Conservation (phyloP, 2,329 filamentous ascomycete species). For the Sporothrix phasma region DNA sequence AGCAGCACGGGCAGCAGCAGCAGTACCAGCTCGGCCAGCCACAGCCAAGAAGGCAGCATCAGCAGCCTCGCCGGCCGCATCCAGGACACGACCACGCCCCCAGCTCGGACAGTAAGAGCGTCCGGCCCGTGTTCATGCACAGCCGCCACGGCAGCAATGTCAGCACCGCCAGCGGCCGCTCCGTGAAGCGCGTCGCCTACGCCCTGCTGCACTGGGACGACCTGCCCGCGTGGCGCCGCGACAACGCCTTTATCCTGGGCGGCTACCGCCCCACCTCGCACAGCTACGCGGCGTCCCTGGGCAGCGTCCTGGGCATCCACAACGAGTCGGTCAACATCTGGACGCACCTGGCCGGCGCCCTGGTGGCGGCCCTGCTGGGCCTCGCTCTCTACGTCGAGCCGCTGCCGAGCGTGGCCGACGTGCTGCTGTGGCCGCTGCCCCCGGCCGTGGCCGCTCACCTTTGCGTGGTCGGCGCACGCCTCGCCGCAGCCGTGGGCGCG, state of each 20-base stretch:
- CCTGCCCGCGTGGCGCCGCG: constrained; percentile 48
- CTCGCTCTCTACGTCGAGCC: constrained; percentile 39
- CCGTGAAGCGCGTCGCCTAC: constrained; percentile 15
- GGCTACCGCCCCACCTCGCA: constrained; percentile 44
- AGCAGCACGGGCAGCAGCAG: not conserved
- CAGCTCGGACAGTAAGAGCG: not conserved
- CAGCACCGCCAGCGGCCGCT: constrained; percentile 20
- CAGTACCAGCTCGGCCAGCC: not conserved
- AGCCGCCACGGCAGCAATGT: constrained; percentile 5
- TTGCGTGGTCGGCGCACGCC: not conserved
- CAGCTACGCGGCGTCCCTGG: constrained; percentile 37
- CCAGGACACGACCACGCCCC: not conserved
- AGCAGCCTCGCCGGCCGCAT: not conserved
- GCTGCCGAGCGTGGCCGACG: not conserved
- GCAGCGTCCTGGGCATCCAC: constrained; percentile 44
- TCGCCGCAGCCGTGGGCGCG: not conserved
- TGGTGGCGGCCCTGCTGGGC: constrained; percentile 44
- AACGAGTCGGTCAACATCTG: constrained; percentile 56
- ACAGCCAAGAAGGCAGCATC: not conserved
- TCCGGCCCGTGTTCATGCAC: not conserved
- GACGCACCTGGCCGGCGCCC: constrained; percentile 55
- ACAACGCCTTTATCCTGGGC: constrained; percentile 45
- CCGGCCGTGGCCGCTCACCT: not conserved
- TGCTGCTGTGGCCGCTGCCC: constrained; percentile 2
- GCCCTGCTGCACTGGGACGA: constrained; percentile 46